Conservation (phyloP, 345 rosid species). For the Populus pruinosa region DNA sequence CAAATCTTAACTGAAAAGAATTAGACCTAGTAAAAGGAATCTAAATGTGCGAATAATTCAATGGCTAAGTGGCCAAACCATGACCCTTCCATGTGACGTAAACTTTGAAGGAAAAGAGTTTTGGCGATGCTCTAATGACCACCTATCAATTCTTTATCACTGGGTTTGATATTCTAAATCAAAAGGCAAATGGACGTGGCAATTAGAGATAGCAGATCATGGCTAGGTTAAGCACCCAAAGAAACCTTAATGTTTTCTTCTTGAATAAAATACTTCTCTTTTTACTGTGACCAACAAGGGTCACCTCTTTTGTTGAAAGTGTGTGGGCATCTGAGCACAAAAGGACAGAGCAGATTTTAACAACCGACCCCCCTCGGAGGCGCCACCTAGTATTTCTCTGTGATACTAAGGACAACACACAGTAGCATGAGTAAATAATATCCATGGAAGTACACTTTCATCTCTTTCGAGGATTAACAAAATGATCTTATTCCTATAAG, state of each 20-base stretch:
- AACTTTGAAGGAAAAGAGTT: background rate
- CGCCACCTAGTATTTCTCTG: background rate
- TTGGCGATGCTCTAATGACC: background rate
- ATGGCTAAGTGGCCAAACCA: background rate
- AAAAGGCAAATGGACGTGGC: conserved; percentile 4
- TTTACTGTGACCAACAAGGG: background rate
- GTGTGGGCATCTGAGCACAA: background rate
- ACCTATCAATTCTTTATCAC: background rate
- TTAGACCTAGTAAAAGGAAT: background rate
- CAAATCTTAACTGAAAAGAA: background rate
- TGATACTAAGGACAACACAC: background rate
- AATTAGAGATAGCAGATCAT: background rate
- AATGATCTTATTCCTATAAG: no score
- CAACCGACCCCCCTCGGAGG: background rate
- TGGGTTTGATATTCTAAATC: background rate
- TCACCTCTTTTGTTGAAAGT: background rate
- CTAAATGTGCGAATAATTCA: background rate
- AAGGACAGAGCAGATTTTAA: background rate
- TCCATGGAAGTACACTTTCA: background rate
- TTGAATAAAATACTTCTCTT: no score
- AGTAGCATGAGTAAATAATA: background rate
- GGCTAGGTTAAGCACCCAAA: background rate
- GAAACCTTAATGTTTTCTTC: background rate
- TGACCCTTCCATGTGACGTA: background rate
- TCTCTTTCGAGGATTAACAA: background rate